Evolutionary conservation across 2,329 filamentous ascomycete species (phyloP).

Genomic region (Pseudocercospora crystallina): DNA sequence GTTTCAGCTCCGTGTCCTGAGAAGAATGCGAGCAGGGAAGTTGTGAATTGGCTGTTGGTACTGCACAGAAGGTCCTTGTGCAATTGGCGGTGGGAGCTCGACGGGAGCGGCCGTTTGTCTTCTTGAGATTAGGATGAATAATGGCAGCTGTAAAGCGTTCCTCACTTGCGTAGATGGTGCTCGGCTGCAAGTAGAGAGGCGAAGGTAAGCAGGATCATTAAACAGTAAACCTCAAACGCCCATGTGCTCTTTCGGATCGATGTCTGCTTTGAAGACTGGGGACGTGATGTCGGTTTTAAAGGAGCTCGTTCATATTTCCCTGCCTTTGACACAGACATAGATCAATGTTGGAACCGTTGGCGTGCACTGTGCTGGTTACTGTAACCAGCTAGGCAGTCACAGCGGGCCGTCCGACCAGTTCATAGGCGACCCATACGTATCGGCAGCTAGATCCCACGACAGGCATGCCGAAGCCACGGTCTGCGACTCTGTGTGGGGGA

Average conservation of each 20-base stretch:
- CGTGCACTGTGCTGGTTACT: conserved; percentile 3
- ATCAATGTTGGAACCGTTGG: conserved; percentile 8
- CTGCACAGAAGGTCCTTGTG: neutral
- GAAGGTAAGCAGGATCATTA: conserved; percentile 15
- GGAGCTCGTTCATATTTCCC: neutral
- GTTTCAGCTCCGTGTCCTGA: neutral
- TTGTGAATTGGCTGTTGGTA: conserved; percentile 4
- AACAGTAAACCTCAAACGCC: neutral
- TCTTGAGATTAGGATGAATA: neutral
- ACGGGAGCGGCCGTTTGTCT: neutral
- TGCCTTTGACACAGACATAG: neutral
- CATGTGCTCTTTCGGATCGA: neutral
- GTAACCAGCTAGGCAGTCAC: neutral
- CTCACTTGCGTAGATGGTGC: neutral
- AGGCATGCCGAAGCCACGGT: conserved; percentile 3
- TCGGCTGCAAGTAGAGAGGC: neutral
- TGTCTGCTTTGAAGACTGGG: conserved; percentile 9
- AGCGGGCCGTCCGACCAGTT: conserved; percentile 1
- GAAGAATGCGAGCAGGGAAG: neutral
- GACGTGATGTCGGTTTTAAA: neutral
- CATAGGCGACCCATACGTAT: neutral
- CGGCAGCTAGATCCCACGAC: conserved; percentile 7
- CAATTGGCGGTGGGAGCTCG: neutral
- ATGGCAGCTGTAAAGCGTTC: neutral
- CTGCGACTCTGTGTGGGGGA: too few species aligned